These are phyloP conservation scores for Darksidea phi DNA, from an alignment of 495 filamentous ascomycete species.

Conservation along the genomic window DNA sequence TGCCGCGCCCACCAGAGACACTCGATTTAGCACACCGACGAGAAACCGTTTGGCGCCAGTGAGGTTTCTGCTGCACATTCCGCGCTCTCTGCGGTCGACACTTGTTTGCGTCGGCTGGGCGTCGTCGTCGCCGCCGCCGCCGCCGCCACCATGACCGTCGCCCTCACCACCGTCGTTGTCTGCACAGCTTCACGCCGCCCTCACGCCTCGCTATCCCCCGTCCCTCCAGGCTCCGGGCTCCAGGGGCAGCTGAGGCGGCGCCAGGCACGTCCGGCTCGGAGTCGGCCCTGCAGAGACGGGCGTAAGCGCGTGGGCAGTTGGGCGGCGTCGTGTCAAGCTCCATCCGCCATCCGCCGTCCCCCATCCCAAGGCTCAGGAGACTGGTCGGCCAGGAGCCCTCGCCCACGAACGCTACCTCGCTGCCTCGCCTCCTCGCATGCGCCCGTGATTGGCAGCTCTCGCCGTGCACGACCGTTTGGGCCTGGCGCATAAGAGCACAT, in stretches of 20 bases:
- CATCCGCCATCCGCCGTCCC: too few species aligned
- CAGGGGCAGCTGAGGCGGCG: too few species aligned
- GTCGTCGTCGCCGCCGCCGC: too few species aligned
- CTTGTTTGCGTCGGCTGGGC: too few species aligned
- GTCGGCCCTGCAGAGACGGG: too few species aligned
- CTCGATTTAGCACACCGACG: neutral
- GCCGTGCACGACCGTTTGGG: constrained; percentile 11
- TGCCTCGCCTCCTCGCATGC: neutral
- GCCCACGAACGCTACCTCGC: neutral
- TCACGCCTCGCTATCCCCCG: too few species aligned
- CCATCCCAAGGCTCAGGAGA: constrained; percentile 12
- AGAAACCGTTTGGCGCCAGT: constrained; percentile 1
- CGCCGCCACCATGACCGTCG: too few species aligned
- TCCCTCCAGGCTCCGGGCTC: too few species aligned
- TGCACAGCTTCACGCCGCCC: too few species aligned
- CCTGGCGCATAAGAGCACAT: constrained; percentile 18
- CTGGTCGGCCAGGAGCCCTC: constrained; percentile 2
- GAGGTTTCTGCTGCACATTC: neutral
- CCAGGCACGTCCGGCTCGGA: too few species aligned
- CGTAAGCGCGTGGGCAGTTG: neutral
- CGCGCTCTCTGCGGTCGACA: neutral
- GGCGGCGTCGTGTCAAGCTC: constrained; percentile 2
- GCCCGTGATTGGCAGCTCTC: neutral
- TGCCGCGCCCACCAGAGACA: neutral
- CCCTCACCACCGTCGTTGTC: too few species aligned